phyloP scores from a whole-genome alignment of 257 asterid genomes.

The Ilex aquifolium region DNA sequence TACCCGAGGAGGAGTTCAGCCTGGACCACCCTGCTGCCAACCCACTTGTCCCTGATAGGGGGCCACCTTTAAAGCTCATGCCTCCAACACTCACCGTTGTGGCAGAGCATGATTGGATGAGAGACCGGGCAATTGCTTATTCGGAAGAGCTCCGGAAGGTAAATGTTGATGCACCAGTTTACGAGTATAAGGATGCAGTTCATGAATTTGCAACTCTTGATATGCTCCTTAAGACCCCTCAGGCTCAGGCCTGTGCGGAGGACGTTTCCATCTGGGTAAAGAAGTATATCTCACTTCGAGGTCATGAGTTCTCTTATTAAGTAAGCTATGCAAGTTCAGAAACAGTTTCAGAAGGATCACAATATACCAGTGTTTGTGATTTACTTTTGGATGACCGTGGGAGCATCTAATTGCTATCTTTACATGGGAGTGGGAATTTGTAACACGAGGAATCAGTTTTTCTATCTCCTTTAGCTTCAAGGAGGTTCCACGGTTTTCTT shows the following conservation, averaged over 20 bases:
- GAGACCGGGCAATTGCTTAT: slow-evolving; percentile 88
- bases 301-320: slow-evolving; percentile 87
- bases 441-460: background rate
- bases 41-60: slow-evolving; percentile 53
- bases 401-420: no score
- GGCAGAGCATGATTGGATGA: slow-evolving; percentile 94
- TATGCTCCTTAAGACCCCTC: slow-evolving; percentile 84
- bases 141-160: slow-evolving; percentile 90
- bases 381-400: no score
- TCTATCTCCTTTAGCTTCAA: slow-evolving; percentile 1
- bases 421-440: no score
- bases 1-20: slow-evolving; percentile 69
- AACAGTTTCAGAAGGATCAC: background rate
- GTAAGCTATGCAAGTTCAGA: slow-evolving; percentile 1
- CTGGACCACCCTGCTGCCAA: slow-evolving; percentile 83
- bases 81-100: slow-evolving; percentile 87
- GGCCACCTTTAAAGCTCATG: slow-evolving; percentile 74
- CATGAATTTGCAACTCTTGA: slow-evolving; percentile 89
- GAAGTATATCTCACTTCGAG: slow-evolving; percentile 81
- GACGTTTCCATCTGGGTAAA: slow-evolving; percentile 92
- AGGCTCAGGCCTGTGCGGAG: slow-evolving; percentile 83
- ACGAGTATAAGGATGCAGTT: slow-evolving; percentile 83
- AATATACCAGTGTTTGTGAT: no score
- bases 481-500: slow-evolving; percentile 10
- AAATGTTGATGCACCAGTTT: slow-evolving; percentile 82